Percentiles rank a stretch among this genome's conserved stretches.
These are phyloP conservation scores for Penicillium robsamsonii DNA, from an alignment of 495 filamentous ascomycete species.

Conservation along the genomic window DNA sequence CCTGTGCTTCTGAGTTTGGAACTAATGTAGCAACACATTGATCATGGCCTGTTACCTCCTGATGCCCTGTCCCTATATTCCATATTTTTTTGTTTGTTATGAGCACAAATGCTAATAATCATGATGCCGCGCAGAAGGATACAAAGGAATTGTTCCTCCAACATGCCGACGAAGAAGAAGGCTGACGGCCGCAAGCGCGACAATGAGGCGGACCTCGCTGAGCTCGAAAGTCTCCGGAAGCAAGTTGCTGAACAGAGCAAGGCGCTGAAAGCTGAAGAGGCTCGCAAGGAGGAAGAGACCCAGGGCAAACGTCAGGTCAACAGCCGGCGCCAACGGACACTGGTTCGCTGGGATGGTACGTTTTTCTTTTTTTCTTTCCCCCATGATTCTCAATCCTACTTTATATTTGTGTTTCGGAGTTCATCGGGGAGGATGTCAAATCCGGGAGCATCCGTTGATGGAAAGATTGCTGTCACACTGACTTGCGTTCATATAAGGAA, in stretches of 20 bases:
- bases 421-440: too few species aligned
- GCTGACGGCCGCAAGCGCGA: background rate
- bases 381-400: background rate
- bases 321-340: constrained; percentile 23
- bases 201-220: background rate
- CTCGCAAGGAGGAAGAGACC: background rate
- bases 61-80: too few species aligned
- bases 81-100: background rate
- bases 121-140: background rate
- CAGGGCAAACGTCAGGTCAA: background rate
- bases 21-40: background rate
- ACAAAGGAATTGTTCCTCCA: background rate
- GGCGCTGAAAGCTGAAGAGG: background rate
- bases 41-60: background rate
- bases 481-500: background rate
- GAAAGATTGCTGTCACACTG: background rate
- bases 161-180: background rate
- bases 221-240: background rate
- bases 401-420: background rate
- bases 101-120: background rate
- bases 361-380: background rate
- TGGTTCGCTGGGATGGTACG: constrained; percentile 50
- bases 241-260: background rate
- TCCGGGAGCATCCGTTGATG: background rate
- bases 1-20: background rate